phyloP scores from a whole-genome alignment of 345 rosid species.

The Salix purpurea region DNA sequence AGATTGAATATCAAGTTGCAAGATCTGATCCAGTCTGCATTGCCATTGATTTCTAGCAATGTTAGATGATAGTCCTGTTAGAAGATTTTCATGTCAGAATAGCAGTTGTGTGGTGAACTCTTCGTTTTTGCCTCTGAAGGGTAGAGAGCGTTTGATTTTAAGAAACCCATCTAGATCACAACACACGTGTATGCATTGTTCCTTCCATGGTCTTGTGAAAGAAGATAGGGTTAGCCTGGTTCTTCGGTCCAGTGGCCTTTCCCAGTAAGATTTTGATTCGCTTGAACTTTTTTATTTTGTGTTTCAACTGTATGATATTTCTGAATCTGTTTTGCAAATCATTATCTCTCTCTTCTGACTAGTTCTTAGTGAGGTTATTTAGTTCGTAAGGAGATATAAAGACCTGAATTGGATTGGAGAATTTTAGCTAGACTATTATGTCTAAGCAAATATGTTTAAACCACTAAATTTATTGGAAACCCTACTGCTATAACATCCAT shows the following conservation, averaged over 20 bases:
- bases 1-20: slow-evolving; percentile 41
- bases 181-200: not conserved
- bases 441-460: too few species aligned
- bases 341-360: too few species aligned
- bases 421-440: too few species aligned
- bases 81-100: not conserved
- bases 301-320: not conserved
- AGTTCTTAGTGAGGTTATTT: too few species aligned
- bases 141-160: not conserved
- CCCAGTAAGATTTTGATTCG: not conserved
- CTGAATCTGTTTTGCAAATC: too few species aligned
- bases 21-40: slow-evolving; percentile 48
- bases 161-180: not conserved
- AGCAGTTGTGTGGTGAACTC: not conserved
- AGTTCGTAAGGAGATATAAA: too few species aligned
- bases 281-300: not conserved
- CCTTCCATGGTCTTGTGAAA: not conserved
- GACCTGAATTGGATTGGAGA: too few species aligned
- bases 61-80: not conserved
- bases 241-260: not conserved
- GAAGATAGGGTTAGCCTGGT: not conserved
- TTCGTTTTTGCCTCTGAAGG: not conserved
- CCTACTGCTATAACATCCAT: too few species aligned
- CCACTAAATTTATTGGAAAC: too few species aligned
- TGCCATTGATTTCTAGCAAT: slow-evolving; percentile 33